phyloP scores from a whole-genome alignment of 192 early-diverging fungal species.

The Rhizoclosmatium sp. region DNA sequence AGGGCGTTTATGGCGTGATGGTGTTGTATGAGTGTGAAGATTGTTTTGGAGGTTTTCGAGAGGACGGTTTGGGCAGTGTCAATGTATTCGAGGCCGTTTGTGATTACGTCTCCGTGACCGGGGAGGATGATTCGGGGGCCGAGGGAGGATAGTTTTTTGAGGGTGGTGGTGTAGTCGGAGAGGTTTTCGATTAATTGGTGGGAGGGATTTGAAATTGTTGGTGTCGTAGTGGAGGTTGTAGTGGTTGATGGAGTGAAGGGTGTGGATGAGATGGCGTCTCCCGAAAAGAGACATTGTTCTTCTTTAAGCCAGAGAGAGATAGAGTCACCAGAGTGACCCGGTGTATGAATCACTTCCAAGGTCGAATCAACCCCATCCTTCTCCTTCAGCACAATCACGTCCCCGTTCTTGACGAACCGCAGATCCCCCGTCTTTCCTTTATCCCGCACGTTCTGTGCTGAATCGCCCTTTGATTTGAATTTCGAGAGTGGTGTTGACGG shows the following conservation, averaged over 20 bases:
- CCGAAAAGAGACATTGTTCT: background rate
- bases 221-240: background rate
- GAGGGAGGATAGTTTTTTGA: background rate
- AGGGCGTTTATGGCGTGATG: background rate
- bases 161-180: background rate
- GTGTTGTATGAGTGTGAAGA: background rate
- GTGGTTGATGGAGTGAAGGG: background rate
- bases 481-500: background rate
- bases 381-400: background rate
- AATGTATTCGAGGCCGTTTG: constrained; percentile 3
- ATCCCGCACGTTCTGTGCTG: background rate
- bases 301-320: background rate
- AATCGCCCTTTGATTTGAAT: background rate
- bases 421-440: background rate
- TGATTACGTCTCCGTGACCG: constrained; percentile 14
- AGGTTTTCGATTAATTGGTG: constrained; percentile 11
- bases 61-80: background rate
- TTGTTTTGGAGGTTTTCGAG: background rate
- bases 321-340: constrained; percentile 5
- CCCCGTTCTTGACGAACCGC: background rate
- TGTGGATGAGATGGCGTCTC: constrained; percentile 13
- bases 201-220: background rate
- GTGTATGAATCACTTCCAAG: background rate
- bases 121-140: constrained; percentile 10
- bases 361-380: background rate